Percentiles rank a stretch among this genome's conserved stretches.
phyloP scores from a whole-genome alignment of 495 filamentous ascomycete genomes.

The Trichodelitschia bisporula region DNA sequence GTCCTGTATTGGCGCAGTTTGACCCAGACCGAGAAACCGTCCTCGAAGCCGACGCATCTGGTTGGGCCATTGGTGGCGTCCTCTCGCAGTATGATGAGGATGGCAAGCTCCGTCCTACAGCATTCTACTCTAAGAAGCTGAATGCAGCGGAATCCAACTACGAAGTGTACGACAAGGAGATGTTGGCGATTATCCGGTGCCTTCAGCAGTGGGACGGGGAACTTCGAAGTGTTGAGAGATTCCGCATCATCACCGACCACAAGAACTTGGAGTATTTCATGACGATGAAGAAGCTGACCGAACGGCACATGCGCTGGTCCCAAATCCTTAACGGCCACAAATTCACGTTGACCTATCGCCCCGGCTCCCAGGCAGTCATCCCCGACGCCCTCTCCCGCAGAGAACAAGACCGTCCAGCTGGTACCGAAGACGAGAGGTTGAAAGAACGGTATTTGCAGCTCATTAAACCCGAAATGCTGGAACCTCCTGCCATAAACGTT shows the following conservation, averaged over 20 bases:
- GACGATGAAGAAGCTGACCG: constrained; percentile 2
- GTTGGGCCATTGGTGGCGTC: constrained; percentile 5
- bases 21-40: background rate
- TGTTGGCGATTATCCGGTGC: constrained; percentile 10
- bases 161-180: constrained; percentile 8
- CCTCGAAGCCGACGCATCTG: constrained; percentile 12
- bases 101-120: constrained; percentile 6
- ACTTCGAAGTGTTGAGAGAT: constrained; percentile 5
- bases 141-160: constrained; percentile 8
- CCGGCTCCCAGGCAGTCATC: background rate
- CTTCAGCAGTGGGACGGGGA: constrained; percentile 8
- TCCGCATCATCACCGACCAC: constrained; percentile 7
- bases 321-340: constrained; percentile 4
- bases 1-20: background rate
- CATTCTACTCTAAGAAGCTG: constrained; percentile 9
- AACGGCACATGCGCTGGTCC: constrained; percentile 5
- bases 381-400: constrained; percentile 3
- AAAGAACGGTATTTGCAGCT: background rate
- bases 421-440: background rate
- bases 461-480: background rate
- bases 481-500: background rate
- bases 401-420: background rate
- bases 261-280: constrained; percentile 6
- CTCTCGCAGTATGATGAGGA: constrained; percentile 4
- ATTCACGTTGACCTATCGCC: constrained; percentile 7